These are phyloP conservation scores for Aureobasidium musti DNA, from an alignment of 2,329 filamentous ascomycete species.

Conservation along the genomic window DNA sequence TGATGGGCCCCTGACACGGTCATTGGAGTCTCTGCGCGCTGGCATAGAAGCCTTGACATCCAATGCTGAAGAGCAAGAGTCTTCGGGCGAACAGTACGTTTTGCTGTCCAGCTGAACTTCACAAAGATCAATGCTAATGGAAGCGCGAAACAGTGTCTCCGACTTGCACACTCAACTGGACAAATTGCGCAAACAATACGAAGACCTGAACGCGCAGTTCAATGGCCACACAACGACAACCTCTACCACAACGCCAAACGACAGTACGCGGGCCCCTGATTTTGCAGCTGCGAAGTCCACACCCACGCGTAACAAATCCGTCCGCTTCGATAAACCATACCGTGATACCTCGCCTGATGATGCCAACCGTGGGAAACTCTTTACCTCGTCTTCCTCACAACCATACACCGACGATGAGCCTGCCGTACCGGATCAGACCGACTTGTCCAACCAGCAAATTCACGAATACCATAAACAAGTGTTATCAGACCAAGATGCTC, in stretches of 20 bases:
- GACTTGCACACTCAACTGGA: constrained; percentile 58
- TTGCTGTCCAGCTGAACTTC: constrained; percentile 32
- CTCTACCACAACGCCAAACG: constrained; percentile 60
- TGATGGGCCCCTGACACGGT: constrained; percentile 85
- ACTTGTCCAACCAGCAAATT: constrained; percentile 78
- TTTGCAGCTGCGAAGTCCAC: constrained; percentile 61
- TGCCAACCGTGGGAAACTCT: constrained; percentile 59
- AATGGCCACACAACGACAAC: constrained; percentile 58
- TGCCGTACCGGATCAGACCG: constrained; percentile 53
- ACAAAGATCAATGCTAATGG: background rate
- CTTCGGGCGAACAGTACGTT: constrained; percentile 48
- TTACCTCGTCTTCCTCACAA: constrained; percentile 46
- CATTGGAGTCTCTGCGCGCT: constrained; percentile 80
- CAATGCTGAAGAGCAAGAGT: constrained; percentile 58
- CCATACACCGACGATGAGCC: constrained; percentile 62
- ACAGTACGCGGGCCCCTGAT: constrained; percentile 62
- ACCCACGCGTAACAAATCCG: constrained; percentile 60
- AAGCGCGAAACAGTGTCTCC: constrained; percentile 37
- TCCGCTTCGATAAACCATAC: constrained; percentile 72
- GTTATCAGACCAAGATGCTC: constrained; percentile 85
- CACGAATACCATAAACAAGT: constrained; percentile 80
- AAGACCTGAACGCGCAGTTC: constrained; percentile 79
- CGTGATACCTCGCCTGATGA: constrained; percentile 45
- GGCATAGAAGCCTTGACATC: constrained; percentile 71
- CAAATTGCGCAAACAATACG: constrained; percentile 70